Base-by-base conservation (phyloP, 257 asterid genomes). In the Nicotiana paniculata region DNA sequence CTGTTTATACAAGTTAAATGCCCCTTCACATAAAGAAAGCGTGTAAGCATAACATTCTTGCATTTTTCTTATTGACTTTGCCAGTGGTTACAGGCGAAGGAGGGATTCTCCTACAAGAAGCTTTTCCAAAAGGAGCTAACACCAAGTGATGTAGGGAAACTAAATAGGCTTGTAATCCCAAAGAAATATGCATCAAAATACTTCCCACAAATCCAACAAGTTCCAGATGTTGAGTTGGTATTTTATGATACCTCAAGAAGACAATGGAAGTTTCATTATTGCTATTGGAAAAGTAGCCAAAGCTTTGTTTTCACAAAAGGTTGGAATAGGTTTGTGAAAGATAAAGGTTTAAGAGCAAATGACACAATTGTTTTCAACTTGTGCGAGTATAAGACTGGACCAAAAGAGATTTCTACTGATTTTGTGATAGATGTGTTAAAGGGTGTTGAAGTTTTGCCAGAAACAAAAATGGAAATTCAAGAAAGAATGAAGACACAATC, bases 261-360 rank as follows among this genome's bases (percentile, higher is more conserved):
- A 82, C 64, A 85, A 3, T 93, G 98, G 99, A 90, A 85, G 77
- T 92, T 95, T 16, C 85, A 93, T 1, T 90, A 89, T 35, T 91
- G 97, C 18, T 93, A 90, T 28, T 95, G 98, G 93, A 88, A 84
- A 80, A 95, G 97, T 21, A 93, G 98, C 85, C 95, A 91, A 33
- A 95, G 97, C 37, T 92, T 81, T 28, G 97, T 88, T 37, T 91
- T 95, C 85, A 92, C 98, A 0, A 85, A 89, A 75, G 98, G 99
- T 0, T 93, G 99, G 98, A 91, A 88, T 43, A 63, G 88, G 3
- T 93, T 90, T 74, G 95, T 89, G 0, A 90, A 80, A 54, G 95
- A 86, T 0, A 92, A 91, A 57, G 83, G 85, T 12, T 24, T 95
- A 53, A 89, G 43, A 26, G 80, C 93, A 0, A 85, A 70, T 82